These are phyloP conservation scores for Quercus mongolica DNA, from an alignment of 306 rosid species.

Conservation along the genomic window DNA sequence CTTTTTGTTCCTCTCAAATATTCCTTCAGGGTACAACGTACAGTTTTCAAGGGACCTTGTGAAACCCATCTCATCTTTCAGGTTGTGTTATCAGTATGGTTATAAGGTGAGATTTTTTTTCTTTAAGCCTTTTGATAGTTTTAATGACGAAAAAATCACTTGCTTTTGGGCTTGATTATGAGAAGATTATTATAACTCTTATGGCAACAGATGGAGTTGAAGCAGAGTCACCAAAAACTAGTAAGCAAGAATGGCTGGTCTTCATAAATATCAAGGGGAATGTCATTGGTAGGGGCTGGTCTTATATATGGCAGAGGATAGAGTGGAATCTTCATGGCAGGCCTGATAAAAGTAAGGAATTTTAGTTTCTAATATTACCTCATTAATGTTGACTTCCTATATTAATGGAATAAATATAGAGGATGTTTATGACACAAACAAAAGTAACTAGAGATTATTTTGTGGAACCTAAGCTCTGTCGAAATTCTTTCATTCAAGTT, in stretches of 20 bases:
- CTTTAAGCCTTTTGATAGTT: not conserved
- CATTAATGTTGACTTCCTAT: no score
- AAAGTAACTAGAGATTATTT: no score
- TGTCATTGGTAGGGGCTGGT: slow-evolving; percentile 45
- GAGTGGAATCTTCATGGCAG: slow-evolving; percentile 65
- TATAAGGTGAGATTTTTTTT: not conserved
- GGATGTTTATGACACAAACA: no score
- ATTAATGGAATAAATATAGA: no score
- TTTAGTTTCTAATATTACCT: not conserved
- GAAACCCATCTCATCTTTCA: not conserved
- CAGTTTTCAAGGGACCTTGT: not conserved
- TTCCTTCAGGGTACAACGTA: not conserved
- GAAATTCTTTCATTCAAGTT: no score
- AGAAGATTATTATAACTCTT: slow-evolving; percentile 44
- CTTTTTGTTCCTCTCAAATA: not conserved
- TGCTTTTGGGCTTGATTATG: not conserved
- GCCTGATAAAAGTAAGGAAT: slow-evolving; percentile 44
- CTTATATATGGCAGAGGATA: slow-evolving; percentile 55
- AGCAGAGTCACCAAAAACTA: not conserved
- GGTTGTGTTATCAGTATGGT: no score
- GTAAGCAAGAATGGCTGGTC: slow-evolving; percentile 50
- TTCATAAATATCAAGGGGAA: slow-evolving; percentile 50
- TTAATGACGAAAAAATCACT: not conserved
- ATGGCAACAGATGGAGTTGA: slow-evolving; percentile 48
- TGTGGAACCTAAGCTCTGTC: no score